A percentile compares a stretch with the other conserved stretches of the same genome.
phyloP scores from a whole-genome alignment of 139 green algal species.

The Chlorella sp. region DNA sequence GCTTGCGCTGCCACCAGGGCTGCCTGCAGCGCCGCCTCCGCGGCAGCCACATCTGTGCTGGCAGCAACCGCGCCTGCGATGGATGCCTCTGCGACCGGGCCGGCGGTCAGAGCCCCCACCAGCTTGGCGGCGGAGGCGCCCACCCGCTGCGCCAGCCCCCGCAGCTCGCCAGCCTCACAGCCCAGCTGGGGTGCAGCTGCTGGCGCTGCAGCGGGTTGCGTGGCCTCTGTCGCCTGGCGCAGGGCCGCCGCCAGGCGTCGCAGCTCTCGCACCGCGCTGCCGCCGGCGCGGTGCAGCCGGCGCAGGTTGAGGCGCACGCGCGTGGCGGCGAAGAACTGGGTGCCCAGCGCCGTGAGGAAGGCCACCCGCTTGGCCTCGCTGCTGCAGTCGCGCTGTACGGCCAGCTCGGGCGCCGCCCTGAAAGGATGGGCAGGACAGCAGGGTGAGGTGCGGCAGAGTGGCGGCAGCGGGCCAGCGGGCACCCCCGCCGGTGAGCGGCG shows the following conservation, averaged over 20 bases:
- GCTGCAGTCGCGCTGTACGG: conserved; percentile 67
- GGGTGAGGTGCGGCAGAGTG: too few species aligned
- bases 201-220: not conserved
- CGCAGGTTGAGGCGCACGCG: conserved; percentile 89
- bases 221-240: not conserved
- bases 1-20: conserved; percentile 30
- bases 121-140: too few species aligned
- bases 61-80: too few species aligned
- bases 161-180: too few species aligned
- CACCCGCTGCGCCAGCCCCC: too few species aligned
- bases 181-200: not conserved
- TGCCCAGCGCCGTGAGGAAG: conserved; percentile 76
- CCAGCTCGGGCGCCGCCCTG: conserved; percentile 18
- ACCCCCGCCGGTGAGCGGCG: not conserved
- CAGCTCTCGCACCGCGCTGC: conserved; percentile 80
- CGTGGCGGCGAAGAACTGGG: conserved; percentile 74
- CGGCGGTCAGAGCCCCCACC: too few species aligned
- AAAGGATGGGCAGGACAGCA: too few species aligned
- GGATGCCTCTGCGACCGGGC: too few species aligned
- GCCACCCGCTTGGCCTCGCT: conserved; percentile 76
- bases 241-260: conserved; percentile 73
- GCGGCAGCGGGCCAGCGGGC: too few species aligned
- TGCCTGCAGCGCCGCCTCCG: not conserved
- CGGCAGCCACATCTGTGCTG: not conserved
- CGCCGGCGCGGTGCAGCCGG: conserved; percentile 84